Evolutionary conservation across 805 yeast species (phyloP), one percentile per base, ranked within the genome.

Genomic region (Wickerhamiella dianesei): DNA sequence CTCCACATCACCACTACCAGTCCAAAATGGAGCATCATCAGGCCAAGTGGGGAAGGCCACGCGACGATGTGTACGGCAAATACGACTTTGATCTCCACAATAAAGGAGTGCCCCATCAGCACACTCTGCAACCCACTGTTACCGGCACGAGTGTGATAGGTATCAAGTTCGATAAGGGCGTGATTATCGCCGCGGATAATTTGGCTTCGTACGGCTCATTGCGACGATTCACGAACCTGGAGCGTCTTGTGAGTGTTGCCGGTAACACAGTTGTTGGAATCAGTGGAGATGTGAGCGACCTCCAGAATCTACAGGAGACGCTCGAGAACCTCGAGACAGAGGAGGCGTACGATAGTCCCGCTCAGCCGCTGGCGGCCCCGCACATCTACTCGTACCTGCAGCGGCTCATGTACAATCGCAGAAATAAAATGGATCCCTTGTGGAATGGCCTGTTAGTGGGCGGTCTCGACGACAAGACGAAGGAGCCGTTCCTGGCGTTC

Each of bases 71-170:
- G 1, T 92, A 92, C 59, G 98, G 98, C 16, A 62, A 69, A 5
- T 92, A 88, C 68, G 83, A 64, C 53, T 39, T 48, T 21, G 49
- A 52, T 37, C 58, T 82, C 63, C 72, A 71, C 47, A 64, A 73
- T 43, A 89, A 88, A 57, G 82, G 94, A 43, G 55, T 20, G 53
- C 96, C 96, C 25, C 75, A 71, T 47, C 76, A 79, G 79, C 80
- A 84, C 64, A 89, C 98, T 2, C 95, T 85, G 63, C 86, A 80
- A 61, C 99, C 99, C 43, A 82, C 84, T 55, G 85, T 92, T 50
- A 92, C 99, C 13, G 97, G 98, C 61, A 85, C 97, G 0, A 86
- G 96, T 35, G 98, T 92, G 19, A 73, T 92, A 56, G 94, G 92
- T 6, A 74, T 89, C 65, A 92, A 88, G 67, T 92, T 80, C 70